Percentiles rank a stretch among this genome's conserved stretches.
Evolutionary conservation across 1,139 yeast species (phyloP).

Genomic region (Taphrina confusa): DNA sequence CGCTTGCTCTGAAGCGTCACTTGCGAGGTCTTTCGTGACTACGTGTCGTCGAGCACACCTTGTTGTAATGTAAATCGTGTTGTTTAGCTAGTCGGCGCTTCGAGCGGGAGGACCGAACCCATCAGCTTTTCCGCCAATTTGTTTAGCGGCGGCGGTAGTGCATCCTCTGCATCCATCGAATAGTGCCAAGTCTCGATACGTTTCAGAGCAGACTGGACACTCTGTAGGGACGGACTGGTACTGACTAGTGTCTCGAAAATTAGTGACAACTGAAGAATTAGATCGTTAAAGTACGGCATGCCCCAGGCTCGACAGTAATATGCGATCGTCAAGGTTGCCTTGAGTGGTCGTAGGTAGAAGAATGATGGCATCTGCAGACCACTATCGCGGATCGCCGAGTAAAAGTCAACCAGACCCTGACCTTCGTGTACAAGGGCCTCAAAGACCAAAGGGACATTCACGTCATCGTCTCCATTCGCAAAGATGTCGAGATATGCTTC

Average conservation of each 20-base stretch:
- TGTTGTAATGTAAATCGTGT: no score
- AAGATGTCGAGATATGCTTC: constrained; percentile 6
- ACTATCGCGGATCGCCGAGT: neutral
- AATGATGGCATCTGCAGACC: neutral
- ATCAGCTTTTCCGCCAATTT: neutral
- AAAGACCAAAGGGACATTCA: neutral
- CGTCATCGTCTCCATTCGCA: constrained; percentile 5
- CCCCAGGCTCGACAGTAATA: constrained; percentile 1
- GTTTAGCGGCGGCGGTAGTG: neutral
- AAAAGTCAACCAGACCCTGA: neutral
- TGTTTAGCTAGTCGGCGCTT: no score
- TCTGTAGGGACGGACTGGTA: neutral
- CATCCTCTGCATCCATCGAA: neutral
- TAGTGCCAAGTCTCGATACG: constrained; percentile 1
- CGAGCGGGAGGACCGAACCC: no score
- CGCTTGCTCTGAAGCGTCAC: no score
- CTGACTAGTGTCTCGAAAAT: neutral
- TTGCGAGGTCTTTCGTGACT: no score
- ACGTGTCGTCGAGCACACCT: no score
- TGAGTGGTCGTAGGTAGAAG: constrained; percentile 5
- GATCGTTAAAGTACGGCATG: constrained; percentile 8
- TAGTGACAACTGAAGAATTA: neutral
- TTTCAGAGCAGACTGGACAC: neutral
- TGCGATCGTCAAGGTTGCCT: neutral
- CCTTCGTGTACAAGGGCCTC: constrained; percentile 4